Evolutionary conservation across 768 basidiomycete species (phyloP), one percentile per base, ranked within the genome.

Genomic region (Agaricus subrufescens): DNA sequence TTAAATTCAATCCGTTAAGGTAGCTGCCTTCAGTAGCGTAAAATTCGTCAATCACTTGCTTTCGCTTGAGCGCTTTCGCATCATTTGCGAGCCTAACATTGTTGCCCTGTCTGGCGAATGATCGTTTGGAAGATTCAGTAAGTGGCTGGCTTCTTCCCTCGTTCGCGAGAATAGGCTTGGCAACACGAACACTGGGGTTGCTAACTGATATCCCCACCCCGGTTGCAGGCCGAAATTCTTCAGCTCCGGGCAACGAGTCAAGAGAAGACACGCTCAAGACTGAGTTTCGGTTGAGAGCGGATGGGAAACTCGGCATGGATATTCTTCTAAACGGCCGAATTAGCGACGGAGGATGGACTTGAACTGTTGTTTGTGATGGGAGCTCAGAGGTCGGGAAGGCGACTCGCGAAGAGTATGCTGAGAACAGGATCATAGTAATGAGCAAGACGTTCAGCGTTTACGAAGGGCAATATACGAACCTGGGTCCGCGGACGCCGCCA

Each of bases 21-120:
- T 94, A 94, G 0, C 84, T 80, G 62, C 77, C 82, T 71, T 94
- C 92, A 0, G 91, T 93, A 54, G 87, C 83, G 61, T 83, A 85
- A 60, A 94, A 87, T 66, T 94, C 92, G 44, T 82, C 76, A n/a
- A 92, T 76, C 38, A 94, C 77, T 67, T 83, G 89, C 45, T 78
- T 70, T 66, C 86, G 93, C 40, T 70, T 70, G 45, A 79, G 74
- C 47, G 70, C 71, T 46, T 77, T 75, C 19, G 52, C 26, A 48
- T 82, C 77, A 62, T 84, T 75, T 1, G 71, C 61, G 11, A 76
- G 76, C 56, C 70, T 75, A 19, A 69, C 61, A 50, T 61, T 73
- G 46, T 67, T 65, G 42, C 75, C 73, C 50, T 73, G 70, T 48
- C 73, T 69, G 44, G 75, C 64, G 37, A 65, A 64, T n/a, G 67